Evolutionary conservation across 2,329 filamentous ascomycete genomes (phyloP), one percentile per base, ranked within the genome.

Genomic region (Phialocephala subalpina): DNA sequence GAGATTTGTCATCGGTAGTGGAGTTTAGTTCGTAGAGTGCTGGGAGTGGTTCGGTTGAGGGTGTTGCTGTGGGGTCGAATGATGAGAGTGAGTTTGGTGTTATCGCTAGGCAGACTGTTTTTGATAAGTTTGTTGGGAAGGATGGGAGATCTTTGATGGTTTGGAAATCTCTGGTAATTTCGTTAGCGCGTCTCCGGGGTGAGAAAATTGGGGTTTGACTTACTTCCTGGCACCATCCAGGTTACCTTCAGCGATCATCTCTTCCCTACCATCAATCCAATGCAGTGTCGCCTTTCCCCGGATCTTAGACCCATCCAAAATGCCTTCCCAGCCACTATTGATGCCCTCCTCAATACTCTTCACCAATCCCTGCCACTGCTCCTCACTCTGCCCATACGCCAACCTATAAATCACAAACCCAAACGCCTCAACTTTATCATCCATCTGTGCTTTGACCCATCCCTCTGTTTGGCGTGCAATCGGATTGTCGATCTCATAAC

Each of bases 381-480:
- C 60, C 18, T 72, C 69, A 42, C 22, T 71, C 27, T 65, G 42
- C 0, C 20, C 57, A 52, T 73, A 73, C 1, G 61, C 49, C 2
- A 71, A 22, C 53, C 69, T 47, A 64, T 73, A 73, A 36, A 69
- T 57, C 25, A 73, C 64, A 47, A 71, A 69, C 4, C 71, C 70
- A 58, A 69, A 73, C 12, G 14, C 53, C 42, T 69, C 66, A 0
- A 68, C 35, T 9, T 63, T 61, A 18, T 69, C 57, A 16, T 56
- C 59, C n/a, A 25, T 45, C 42, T 66, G 57, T 11, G 36, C 60
- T 36, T 56, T 59, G 1, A 73, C 64, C 71, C 70, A 73, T 14
- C 49, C 20, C 33, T 70, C 70, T 57, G 61, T 58, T 2, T 42
- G 29, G 29, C 63, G 45, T 5, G 14, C 27, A 12, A 47, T 58